Conservation (phyloP, 192 early-diverging fungal genomes). For the Mortierella alpina region DNA sequence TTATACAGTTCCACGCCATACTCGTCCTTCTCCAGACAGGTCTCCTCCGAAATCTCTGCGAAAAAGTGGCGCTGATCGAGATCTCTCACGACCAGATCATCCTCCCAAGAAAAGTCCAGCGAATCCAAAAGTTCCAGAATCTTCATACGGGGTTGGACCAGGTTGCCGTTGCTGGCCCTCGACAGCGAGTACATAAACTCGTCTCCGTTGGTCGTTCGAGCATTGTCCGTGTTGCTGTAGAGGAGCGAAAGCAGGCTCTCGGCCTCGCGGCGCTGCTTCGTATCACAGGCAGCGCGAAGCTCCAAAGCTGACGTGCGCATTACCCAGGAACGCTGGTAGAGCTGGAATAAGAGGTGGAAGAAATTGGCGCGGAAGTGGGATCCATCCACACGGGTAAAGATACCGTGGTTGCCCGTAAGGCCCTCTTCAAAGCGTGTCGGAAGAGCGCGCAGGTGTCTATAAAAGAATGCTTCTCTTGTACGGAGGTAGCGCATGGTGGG, state of each 20-base stretch:
- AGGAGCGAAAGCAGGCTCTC: constrained; percentile 52
- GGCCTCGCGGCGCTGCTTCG: constrained; percentile 52
- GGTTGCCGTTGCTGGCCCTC: constrained; percentile 16
- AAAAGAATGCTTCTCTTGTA: constrained; percentile 81
- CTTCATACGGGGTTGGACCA: constrained; percentile 74
- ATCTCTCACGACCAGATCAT: constrained; percentile 45
- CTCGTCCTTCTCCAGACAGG: constrained; percentile 64
- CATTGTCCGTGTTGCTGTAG: constrained; percentile 39
- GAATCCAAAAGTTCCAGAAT: constrained; percentile 78
- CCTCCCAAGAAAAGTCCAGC: constrained; percentile 70
- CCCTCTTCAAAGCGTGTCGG: constrained; percentile 46
- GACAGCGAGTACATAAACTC: constrained; percentile 37
- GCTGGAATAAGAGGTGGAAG: constrained; percentile 59
- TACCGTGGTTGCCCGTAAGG: constrained; percentile 33
- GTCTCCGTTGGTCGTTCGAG: constrained; percentile 32
- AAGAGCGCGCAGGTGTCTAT: constrained; percentile 66
- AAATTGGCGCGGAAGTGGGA: constrained; percentile 38
- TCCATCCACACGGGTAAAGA: constrained; percentile 24
- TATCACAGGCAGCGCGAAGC: constrained; percentile 66
- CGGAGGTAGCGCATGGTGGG: constrained; percentile 85
- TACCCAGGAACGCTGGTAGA: constrained; percentile 92
- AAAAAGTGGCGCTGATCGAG: constrained; percentile 52
- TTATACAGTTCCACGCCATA: constrained; percentile 75
- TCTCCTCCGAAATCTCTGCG: constrained; percentile 57
- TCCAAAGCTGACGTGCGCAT: constrained; percentile 90